A percentile compares a stretch with the other conserved stretches of the same genome.
phyloP scores from a whole-genome alignment of 345 rosid species.

The Dimocarpus longan region DNA sequence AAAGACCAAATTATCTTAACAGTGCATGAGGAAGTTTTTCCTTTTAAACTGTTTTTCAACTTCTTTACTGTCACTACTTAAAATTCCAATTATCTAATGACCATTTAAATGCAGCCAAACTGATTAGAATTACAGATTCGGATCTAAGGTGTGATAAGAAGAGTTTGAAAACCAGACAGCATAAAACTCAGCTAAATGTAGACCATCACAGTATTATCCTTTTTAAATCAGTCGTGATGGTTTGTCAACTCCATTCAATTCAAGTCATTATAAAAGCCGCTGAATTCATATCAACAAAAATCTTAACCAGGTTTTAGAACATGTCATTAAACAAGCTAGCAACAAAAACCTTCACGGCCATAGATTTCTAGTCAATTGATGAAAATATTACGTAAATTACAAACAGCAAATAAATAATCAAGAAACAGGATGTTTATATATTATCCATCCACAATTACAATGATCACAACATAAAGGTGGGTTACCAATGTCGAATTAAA shows the following conservation, averaged over 20 bases:
- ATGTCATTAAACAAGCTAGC: background rate
- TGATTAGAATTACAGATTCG: background rate
- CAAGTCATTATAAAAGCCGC: background rate
- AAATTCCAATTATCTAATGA: background rate
- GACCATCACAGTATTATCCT: background rate
- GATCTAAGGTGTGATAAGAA: background rate
- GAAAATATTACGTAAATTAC: background rate
- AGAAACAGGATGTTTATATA: background rate
- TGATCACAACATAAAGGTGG: background rate
- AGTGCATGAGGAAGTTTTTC: background rate
- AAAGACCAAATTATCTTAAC: background rate
- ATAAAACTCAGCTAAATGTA: background rate
- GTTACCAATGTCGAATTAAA: background rate
- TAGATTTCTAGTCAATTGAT: background rate
- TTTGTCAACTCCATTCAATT: background rate
- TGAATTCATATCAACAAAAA: background rate
- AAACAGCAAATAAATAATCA: background rate
- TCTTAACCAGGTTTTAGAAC: background rate
- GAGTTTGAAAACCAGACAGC: background rate
- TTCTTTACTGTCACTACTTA: background rate
- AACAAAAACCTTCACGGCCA: background rate
- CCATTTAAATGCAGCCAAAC: background rate
- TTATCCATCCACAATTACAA: background rate
- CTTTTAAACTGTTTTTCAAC: background rate
- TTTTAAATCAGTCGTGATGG: background rate